These are phyloP conservation scores for Podosphaera aphanis DNA, from an alignment of 2,329 filamentous ascomycete species.

Conservation along the genomic window DNA sequence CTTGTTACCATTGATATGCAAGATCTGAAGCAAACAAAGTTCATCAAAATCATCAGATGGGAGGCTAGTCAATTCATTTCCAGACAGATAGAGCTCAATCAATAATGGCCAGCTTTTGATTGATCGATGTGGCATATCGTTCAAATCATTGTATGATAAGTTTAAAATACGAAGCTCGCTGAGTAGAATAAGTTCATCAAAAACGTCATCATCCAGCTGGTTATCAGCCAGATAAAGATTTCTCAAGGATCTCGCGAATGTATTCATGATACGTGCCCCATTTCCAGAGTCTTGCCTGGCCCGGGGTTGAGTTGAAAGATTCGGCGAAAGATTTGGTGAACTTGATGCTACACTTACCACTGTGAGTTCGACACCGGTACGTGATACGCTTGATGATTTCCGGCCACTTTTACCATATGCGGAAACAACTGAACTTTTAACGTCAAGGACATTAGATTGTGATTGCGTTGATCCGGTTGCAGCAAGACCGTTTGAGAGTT, in stretches of 20 bases:
- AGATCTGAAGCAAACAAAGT: slow-evolving; percentile 60
- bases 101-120: slow-evolving; percentile 78
- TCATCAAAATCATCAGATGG: slow-evolving; percentile 89
- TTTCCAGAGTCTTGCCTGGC: slow-evolving; percentile 73
- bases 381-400: slow-evolving; percentile 63
- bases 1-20: slow-evolving; percentile 94
- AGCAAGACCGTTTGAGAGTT: slow-evolving; percentile 55
- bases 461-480: slow-evolving; percentile 49
- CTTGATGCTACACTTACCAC: slow-evolving; percentile 14
- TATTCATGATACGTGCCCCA: slow-evolving; percentile 56
- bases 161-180: slow-evolving; percentile 74
- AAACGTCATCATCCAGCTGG: slow-evolving; percentile 78
- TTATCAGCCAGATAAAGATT: slow-evolving; percentile 86
- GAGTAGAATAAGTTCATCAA: slow-evolving; percentile 68
- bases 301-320: slow-evolving; percentile 25
- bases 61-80: slow-evolving; percentile 76
- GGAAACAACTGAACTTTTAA: slow-evolving; percentile 71
- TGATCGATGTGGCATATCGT: slow-evolving; percentile 71
- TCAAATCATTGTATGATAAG: slow-evolving; percentile 81
- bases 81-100: slow-evolving; percentile 79
- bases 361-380: slow-evolving; percentile 29
- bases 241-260: slow-evolving; percentile 67
- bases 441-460: slow-evolving; percentile 30
- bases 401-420: slow-evolving; percentile 56
- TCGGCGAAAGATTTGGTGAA: not conserved